Evolutionary conservation across 176 grass and related monocot species (phyloP), one percentile per base, ranked within the genome.

Genomic region (Phyllostachys edulis): DNA sequence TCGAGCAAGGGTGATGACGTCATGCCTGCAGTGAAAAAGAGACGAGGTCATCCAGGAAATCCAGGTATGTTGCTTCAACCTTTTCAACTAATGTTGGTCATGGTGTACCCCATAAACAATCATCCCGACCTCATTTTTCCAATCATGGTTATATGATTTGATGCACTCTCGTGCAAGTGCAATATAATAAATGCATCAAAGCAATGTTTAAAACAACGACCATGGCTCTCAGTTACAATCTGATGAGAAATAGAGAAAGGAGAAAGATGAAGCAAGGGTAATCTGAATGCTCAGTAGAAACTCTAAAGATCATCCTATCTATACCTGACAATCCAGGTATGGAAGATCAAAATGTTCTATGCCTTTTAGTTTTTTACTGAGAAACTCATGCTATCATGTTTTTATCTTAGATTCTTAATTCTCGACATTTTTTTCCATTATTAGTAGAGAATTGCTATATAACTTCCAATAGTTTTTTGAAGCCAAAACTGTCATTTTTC

Each of bases 41-140:
- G 90, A 52, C 75, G 90, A 52, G 84, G 80, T 54, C 90, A 87
- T 78, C 90, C 84, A 61, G 90, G 87, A 55, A 89, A 81, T 71
- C 76, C 82, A 84, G 90, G 87, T 86, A 23, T 26, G 83, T 23
- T 50, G 55, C 56, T 68, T 73, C 51, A 45, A 18, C 40, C 8
- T 79, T 80, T 52, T 47, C 69, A 80, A 67, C 23, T 70, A 47
- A 23, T 36, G 14, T 75, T 76, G 10, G 52, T 37, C 54, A 21
- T 87, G 20, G 52, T 62, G 63, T 24, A 51, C 18, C n/a, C n/a
- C 15, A 32, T 59, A 69, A 77, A 59, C 11, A 85, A 80, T 12
- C 63, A 55, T 27, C 56, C 2, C 45, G 57, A 74, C 11, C 69
- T 42, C 36, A 55, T 55, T 23, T 51, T 66, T 60, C 17, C 52